Percentiles rank a stretch among this genome's conserved stretches.
Conservation (phyloP, 495 filamentous ascomycete genomes). For the Lasiosphaeria miniovina region DNA sequence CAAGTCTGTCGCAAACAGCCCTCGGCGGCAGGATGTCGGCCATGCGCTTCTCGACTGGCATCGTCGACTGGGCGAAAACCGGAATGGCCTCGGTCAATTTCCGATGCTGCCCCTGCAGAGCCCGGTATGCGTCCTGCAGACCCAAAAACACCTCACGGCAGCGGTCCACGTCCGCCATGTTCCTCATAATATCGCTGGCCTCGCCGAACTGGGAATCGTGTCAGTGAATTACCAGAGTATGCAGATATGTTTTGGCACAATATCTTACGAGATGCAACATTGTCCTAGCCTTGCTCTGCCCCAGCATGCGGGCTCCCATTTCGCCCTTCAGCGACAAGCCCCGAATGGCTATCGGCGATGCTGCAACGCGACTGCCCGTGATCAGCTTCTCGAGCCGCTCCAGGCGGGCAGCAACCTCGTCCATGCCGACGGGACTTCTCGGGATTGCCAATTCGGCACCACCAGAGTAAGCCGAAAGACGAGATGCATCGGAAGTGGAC, state of each 20-base stretch:
- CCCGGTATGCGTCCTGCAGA: constrained; percentile 31
- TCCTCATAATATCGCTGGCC: constrained; percentile 35
- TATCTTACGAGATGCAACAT: constrained; percentile 35
- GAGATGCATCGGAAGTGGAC: not conserved
- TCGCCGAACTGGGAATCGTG: constrained; percentile 33
- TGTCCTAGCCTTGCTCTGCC: constrained; percentile 12
- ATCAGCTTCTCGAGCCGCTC: constrained; percentile 35
- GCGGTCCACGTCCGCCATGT: constrained; percentile 25
- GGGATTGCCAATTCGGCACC: not conserved
- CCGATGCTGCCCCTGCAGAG: constrained; percentile 32
- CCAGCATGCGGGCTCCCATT: not conserved
- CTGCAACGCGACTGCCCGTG: not conserved
- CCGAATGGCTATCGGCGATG: not conserved
- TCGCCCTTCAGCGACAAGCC: not conserved
- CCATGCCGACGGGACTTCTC: constrained; percentile 18
- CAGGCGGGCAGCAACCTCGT: constrained; percentile 31
- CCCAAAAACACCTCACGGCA: constrained; percentile 28
- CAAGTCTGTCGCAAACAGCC: constrained; percentile 33
- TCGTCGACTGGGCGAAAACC: constrained; percentile 39
- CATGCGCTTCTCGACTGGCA: constrained; percentile 42
- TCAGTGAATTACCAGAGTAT: not conserved
- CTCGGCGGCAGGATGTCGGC: constrained; percentile 35
- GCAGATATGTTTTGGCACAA: not conserved
- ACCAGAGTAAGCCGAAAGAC: not conserved
- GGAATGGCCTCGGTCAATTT: constrained; percentile 33